phyloP scores from a whole-genome alignment of 2,329 filamentous ascomycete species.

The Gremmenia infestans region DNA sequence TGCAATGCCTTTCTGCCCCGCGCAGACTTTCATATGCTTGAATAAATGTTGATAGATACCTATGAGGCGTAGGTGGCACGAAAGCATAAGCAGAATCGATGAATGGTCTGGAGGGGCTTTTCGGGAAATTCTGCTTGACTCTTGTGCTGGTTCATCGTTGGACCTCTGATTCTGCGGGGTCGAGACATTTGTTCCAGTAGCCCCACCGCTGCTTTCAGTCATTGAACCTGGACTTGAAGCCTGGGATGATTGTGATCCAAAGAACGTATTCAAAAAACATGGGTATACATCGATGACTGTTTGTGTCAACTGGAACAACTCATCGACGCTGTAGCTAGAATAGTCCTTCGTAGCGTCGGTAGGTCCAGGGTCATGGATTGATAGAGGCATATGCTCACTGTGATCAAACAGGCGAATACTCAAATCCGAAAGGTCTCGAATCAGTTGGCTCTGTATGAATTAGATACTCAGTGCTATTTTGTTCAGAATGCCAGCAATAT shows the following conservation, averaged over 20 bases:
- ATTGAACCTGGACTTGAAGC: not conserved
- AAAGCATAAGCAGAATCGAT: conserved; percentile 20
- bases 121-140: not conserved
- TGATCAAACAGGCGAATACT: conserved; percentile 20
- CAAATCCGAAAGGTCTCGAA: conserved; percentile 19
- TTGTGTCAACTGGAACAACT: conserved; percentile 20
- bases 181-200: not conserved
- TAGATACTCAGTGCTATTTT: not conserved
- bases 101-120: conserved; percentile 15
- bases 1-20: conserved; percentile 8
- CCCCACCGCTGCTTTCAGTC: not conserved
- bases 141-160: not conserved
- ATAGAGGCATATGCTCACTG: conserved; percentile 14
- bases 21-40: conserved; percentile 18
- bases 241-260: not conserved
- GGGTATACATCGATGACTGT: conserved; percentile 22
- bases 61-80: conserved; percentile 25
- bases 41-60: conserved; percentile 21
- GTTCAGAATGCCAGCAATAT: not conserved
- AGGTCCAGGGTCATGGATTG: conserved; percentile 14
- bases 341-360: not conserved
- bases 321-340: conserved; percentile 12
- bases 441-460: conserved; percentile 7
- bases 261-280: conserved; percentile 13
- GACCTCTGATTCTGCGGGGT: not conserved